These are phyloP conservation scores for Solanum ahanhuiri DNA, from an alignment of 257 asterid species.

Conservation along the genomic window DNA sequence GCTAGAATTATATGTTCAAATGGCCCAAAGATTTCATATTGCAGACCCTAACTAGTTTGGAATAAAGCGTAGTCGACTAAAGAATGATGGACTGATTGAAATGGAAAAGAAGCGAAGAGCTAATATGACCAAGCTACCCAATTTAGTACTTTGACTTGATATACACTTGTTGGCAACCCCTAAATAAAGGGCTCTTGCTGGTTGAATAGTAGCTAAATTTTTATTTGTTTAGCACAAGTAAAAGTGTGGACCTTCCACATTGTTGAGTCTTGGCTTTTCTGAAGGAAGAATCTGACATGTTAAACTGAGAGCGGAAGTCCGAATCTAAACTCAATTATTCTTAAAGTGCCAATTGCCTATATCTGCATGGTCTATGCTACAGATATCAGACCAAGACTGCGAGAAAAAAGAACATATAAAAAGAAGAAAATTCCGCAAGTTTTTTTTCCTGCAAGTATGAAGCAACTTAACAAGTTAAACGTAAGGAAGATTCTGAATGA, in stretches of 20 bases:
- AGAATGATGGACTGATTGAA: not conserved
- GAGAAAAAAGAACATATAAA: not conserved
- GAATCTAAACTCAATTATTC: not conserved
- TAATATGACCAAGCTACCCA: not conserved
- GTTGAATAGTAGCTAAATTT: not conserved
- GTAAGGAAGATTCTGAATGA: not conserved
- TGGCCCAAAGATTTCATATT: not conserved
- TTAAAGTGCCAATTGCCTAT: not conserved
- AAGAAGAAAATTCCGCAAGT: not conserved
- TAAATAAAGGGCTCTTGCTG: not conserved
- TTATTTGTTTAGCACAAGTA: not conserved
- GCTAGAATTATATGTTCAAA: not conserved
- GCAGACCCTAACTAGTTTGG: not conserved
- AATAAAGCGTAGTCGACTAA: not conserved
- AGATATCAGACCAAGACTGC: not conserved
- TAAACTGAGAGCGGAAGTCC: not conserved
- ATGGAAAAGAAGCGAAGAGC: not conserved
- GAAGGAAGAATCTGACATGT: not conserved
- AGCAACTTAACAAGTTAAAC: not conserved
- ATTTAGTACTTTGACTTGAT: not conserved
- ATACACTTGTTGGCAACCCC: not conserved
- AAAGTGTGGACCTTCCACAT: not conserved
- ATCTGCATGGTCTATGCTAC: not conserved
- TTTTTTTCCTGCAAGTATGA: not conserved
- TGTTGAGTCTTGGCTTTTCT: not conserved